Evolutionary conservation across 1,284 basidiomycete genomes (phyloP).

Genomic region (Porphyrellus sp.): DNA sequence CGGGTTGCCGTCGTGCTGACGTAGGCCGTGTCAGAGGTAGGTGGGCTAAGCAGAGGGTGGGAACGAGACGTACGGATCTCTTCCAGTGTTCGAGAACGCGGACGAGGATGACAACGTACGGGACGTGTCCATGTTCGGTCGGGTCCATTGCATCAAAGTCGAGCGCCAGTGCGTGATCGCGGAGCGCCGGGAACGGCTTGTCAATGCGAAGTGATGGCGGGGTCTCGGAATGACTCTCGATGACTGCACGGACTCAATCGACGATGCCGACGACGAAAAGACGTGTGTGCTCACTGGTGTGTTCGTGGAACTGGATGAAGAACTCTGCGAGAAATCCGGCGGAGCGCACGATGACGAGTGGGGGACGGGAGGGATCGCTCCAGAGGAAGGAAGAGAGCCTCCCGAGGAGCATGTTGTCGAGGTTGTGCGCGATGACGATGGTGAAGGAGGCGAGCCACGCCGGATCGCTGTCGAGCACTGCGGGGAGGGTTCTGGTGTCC

Average conservation of each 20-base stretch:
- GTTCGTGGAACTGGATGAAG: slow-evolving; percentile 82
- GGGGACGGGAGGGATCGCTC: slow-evolving; percentile 54
- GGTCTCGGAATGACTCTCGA: slow-evolving; percentile 90
- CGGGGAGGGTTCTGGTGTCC: slow-evolving; percentile 53
- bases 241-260: slow-evolving; percentile 50
- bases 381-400: slow-evolving; percentile 67
- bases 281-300: slow-evolving; percentile 59
- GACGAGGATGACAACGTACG: slow-evolving; percentile 85
- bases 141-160: slow-evolving; percentile 77
- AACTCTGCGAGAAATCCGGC: slow-evolving; percentile 90
- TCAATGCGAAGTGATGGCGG: slow-evolving; percentile 85
- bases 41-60: neutral
- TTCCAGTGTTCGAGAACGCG: slow-evolving; percentile 83
- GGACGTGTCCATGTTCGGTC: slow-evolving; percentile 84
- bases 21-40: neutral
- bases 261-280: neutral
- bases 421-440: slow-evolving; percentile 83
- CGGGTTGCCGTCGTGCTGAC: slow-evolving; percentile 61
- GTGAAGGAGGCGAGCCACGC: slow-evolving; percentile 60
- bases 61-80: slow-evolving; percentile 45
- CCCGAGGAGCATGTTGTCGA: slow-evolving; percentile 54
- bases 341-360: slow-evolving; percentile 75
- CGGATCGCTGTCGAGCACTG: slow-evolving; percentile 55
- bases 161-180: slow-evolving; percentile 67
- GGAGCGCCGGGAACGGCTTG: slow-evolving; percentile 80